Base-by-base conservation (phyloP, 2,329 filamentous ascomycete genomes). In the Xylaria sp. region DNA sequence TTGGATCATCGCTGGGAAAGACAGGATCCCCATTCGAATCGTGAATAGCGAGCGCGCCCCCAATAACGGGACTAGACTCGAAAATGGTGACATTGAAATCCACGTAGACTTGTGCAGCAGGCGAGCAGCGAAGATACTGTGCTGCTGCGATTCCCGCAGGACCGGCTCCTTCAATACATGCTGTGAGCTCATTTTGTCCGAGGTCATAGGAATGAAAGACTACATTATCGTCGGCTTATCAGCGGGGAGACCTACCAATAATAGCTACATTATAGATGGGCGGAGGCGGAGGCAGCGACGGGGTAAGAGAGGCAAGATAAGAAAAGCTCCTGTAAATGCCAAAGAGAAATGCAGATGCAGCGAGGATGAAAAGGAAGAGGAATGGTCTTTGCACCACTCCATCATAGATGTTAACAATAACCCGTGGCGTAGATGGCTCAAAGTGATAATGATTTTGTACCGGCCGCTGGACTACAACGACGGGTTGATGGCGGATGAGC, bases 31-130 rank as follows among this genome's bases (percentile, higher is more conserved):
- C 71, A 20, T 60, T 57, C 15, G 74, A 67, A 60, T 54, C 64
- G 28, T 72, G 65, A 1, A 75, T 46, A 39, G 72, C 66, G 28
- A 75, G 67, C 39, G 71, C 63, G 3, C 74, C 74, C 25, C 74
- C 74, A 36, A 74, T 55, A 8, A 65, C 20, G 7, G 71, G 69
- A 12, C 56, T 46, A 1, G 74, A 66, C 33, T 75, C 74, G 54
- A 73, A 74, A 1, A 75, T 20, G 8, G 74, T 74, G 36, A 74
- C 72, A 18, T 74, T 66, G 39, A 75, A 51, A 10, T 58, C 39
- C 41, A 72, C 41, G 12, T 54, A 28, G 28, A 5, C 25, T 43
- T 46, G 43, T 12, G 7, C 46, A 18, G 23, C 33, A 10, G 66
- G 52, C 6, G 64, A 46, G 39, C 9, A 12, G 4, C 3, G 39